Conservation (phyloP, 1,139 yeast species). For the Blastobotrys arbuscula region DNA sequence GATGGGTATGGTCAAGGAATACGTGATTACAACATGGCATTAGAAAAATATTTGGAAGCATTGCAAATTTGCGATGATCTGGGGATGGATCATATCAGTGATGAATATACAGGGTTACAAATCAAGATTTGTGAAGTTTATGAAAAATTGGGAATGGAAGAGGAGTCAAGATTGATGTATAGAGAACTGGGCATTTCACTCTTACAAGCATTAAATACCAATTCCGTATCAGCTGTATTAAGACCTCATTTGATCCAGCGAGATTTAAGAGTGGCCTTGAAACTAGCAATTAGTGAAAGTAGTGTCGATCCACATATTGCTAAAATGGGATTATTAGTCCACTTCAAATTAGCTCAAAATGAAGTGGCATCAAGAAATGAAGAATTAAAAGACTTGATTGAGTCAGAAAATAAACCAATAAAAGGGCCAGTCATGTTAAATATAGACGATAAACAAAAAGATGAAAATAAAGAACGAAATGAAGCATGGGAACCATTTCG, state of each 20-base stretch:
- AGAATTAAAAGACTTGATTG: conserved; percentile 24
- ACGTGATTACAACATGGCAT: conserved; percentile 56
- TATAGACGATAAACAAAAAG: conserved; percentile 1
- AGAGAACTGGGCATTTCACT: conserved; percentile 62
- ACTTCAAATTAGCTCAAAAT: conserved; percentile 60
- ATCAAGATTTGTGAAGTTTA: conserved; percentile 83
- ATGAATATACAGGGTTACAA: conserved; percentile 80
- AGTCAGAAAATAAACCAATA: conserved; percentile 13
- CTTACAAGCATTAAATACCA: conserved; percentile 46
- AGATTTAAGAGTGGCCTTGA: conserved; percentile 63
- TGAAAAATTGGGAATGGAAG: conserved; percentile 53
- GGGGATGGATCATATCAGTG: conserved; percentile 52
- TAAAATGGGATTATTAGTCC: conserved; percentile 57
- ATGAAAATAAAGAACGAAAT: conserved; percentile 13
- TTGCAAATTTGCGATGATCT: conserved; percentile 41
- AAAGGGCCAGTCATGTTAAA: conserved; percentile 2
- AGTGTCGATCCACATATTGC: conserved; percentile 46
- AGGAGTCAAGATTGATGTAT: conserved; percentile 61
- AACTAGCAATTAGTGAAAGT: conserved; percentile 53
- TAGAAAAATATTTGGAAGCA: conserved; percentile 59
- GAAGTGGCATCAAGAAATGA: conserved; percentile 41
- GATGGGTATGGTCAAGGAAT: conserved; percentile 56
- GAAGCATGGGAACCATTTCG: conserved; percentile 60
- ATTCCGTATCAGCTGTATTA: conserved; percentile 31
- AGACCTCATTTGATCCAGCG: conserved; percentile 61